Base-by-base conservation (phyloP, 2,329 filamentous ascomycete genomes). In the Elsinoe necatrix region DNA sequence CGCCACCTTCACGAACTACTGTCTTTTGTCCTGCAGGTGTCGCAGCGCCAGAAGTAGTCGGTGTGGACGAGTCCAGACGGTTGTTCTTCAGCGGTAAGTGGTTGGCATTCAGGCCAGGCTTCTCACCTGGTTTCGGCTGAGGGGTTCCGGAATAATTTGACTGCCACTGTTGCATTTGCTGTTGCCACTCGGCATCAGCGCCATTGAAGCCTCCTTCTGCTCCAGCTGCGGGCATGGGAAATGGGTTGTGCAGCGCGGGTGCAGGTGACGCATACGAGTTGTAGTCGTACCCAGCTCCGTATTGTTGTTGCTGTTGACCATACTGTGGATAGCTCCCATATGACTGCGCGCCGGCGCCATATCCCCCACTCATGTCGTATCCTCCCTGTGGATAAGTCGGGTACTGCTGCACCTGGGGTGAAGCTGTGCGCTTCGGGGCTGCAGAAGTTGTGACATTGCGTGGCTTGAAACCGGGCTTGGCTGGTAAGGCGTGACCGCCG, bases 161-260 rank as follows among this genome's bases (percentile, higher is more conserved):
- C 72, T 95, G 90, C 89, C 92, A 96, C 71, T 95, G 88, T 50
- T 91, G 90, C 60, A 96, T 91, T 70, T 95, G 89, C 27, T 89
- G 89, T 58, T 93, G 89, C 75, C 89, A 86, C 63, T 95, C 89
- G 2, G 89, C 83, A 65, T 95, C 82, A 54, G 71, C 61, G 29
- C 73, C 73, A 20, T 61, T 56, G 37, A 58, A 59, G 14, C 63
- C 64, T n/a, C 60, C 57, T 9, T 62, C 56, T 4, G 59, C 57
- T 21, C 64, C 58, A 18, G 54, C 27, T 55, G 63, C 61, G 14
- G 86, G 84, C 12, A 80, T 77, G 9, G 84, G 84, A 67, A 95
- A 95, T 0, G 91, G 88, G 68, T 95, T 95, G 59, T 81, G 79
- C 61, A 91, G 91, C 63, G 86, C 83, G 9, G 86, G 86, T 9